Base-by-base conservation (phyloP, 768 basidiomycete genomes). In the Amylocystis lapponica region DNA sequence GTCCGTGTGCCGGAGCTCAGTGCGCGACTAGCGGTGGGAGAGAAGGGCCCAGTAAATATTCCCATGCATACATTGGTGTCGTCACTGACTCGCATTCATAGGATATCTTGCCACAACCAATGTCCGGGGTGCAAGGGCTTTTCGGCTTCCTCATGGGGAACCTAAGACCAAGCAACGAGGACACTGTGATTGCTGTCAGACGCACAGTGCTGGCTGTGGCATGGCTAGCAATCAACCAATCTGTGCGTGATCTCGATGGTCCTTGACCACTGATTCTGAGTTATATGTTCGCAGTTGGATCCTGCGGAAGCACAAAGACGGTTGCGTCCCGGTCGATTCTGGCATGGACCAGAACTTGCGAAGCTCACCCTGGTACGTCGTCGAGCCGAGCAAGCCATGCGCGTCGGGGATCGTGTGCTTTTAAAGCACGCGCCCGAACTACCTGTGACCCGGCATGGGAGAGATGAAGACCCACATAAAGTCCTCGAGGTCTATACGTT, bases 161-260 rank as follows among this genome's bases (percentile, higher is more conserved):
- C 44, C 66, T 63, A 48, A 61, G 67, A 36, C 65, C 70, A 12
- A 68, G 68, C 29, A 57, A 55, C 12, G 63, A 66, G 12, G 85
- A 86, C 46, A 81, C 78, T 1, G 83, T 91, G 22, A 67, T 92
- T 27, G 72, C 76, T 19, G 74, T 91, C 21, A 78, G 75, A 48
- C 89, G 88, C 45, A 85, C 78, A 13, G 82, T 86, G 30, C 76
- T 91, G 48, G 87, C 85, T 12, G 67, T 95, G 35, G 75, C 81
- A 36, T 95, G 92, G 92, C 70, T 92, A 4, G 92, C 89, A 16
- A 66, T 95, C 41, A 92, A 90, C 49, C 92, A 95, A 69, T 74
- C 76, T 41, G 91, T 89, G 56, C 42, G 80, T 58, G 23, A 12
- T 3, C 22, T 54, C 32, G n/a, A n/a, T n/a, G n/a, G n/a, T n/a